Percentiles rank a stretch among this genome's conserved stretches.
Evolutionary conservation across 306 rosid genomes (phyloP).

Genomic region (Acacia crassicarpa): DNA sequence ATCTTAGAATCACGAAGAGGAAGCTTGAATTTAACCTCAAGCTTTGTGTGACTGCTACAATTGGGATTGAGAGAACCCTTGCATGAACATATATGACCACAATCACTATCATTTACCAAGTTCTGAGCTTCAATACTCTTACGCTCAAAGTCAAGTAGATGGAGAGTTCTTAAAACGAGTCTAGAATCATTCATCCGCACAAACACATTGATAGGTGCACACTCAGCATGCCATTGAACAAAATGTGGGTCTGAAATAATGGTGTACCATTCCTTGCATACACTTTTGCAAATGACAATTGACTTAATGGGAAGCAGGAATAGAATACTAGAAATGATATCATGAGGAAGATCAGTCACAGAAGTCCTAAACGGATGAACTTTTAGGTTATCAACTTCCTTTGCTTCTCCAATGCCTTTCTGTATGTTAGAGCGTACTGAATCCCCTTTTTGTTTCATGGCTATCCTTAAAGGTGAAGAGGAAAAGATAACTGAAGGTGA

Average conservation of each 20-base stretch:
- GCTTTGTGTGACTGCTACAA: neutral
- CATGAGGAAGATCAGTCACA: slow-evolving; percentile 19
- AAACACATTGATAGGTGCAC: neutral
- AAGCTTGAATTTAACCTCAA: slow-evolving; percentile 27
- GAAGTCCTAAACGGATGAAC: neutral
- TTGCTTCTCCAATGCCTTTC: neutral
- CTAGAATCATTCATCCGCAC: neutral
- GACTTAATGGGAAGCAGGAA: slow-evolving; percentile 19
- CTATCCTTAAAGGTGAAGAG: neutral
- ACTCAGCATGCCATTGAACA: slow-evolving; percentile 12
- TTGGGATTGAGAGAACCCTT: too few species aligned
- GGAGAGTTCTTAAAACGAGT: slow-evolving; percentile 18
- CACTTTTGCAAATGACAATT: slow-evolving; percentile 34
- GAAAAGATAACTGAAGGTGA: neutral
- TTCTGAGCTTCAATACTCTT: neutral
- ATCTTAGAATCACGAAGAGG: slow-evolving; percentile 25
- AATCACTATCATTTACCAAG: neutral
- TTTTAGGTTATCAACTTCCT: neutral
- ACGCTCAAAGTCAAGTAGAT: slow-evolving; percentile 27
- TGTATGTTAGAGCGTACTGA: neutral
- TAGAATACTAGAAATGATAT: neutral
- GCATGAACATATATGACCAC: neutral
- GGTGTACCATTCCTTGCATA: slow-evolving; percentile 26
- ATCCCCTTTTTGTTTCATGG: neutral
- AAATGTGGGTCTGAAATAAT: slow-evolving; percentile 36